These are phyloP conservation scores for Leccinum aurantiacum DNA, from an alignment of 768 basidiomycete genomes.

Conservation along the genomic window DNA sequence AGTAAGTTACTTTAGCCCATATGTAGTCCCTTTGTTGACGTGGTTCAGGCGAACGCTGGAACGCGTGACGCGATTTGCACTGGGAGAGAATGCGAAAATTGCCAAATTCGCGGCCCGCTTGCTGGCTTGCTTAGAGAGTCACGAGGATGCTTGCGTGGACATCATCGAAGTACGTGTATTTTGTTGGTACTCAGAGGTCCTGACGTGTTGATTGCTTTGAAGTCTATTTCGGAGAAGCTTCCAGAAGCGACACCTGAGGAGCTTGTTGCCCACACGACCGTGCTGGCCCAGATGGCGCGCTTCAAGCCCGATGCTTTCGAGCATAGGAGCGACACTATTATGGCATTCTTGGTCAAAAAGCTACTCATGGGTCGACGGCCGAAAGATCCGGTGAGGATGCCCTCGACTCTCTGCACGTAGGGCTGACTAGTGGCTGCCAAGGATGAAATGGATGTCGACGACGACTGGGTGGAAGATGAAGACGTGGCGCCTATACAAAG, in stretches of 20 bases:
- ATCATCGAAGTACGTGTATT: constrained; percentile 62
- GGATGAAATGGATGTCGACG: constrained; percentile 58
- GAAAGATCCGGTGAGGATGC: constrained; percentile 43
- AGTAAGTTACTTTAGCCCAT: constrained; percentile 45
- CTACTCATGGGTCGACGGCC: constrained; percentile 60
- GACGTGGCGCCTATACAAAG: constrained; percentile 56
- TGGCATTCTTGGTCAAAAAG: constrained; percentile 67
- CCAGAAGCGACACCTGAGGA: constrained; percentile 44
- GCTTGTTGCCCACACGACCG: constrained; percentile 66
- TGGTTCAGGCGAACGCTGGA: constrained; percentile 62
- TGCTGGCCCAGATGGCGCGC: constrained; percentile 71
- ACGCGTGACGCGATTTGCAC: constrained; percentile 55
- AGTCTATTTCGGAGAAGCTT: constrained; percentile 63
- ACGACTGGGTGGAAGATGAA: constrained; percentile 78
- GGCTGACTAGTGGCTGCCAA: constrained; percentile 25
- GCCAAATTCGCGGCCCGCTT: constrained; percentile 87
- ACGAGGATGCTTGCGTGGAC: constrained; percentile 47
- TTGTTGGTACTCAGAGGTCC: neutral
- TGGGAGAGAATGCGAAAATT: constrained; percentile 59
- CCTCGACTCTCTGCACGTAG: neutral
- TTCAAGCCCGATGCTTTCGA: constrained; percentile 76
- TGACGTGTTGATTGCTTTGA: neutral
- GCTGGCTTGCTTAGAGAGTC: constrained; percentile 57
- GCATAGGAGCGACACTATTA: constrained; percentile 70
- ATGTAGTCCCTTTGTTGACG: neutral